These are phyloP conservation scores for Adansonia grandidieri DNA, from an alignment of 441 rosid species.

Conservation along the genomic window DNA sequence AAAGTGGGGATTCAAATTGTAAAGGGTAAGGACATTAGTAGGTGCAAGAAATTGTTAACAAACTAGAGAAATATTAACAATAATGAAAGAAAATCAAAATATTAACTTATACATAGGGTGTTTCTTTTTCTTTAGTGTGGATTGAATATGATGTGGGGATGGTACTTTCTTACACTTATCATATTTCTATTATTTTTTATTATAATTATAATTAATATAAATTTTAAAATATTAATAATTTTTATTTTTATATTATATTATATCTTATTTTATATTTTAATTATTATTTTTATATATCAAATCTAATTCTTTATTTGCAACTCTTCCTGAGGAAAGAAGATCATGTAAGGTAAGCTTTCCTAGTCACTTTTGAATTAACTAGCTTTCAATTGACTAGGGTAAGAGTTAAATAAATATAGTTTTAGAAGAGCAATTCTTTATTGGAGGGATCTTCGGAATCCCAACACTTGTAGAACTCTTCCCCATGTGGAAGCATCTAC, in stretches of 20 bases:
- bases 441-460: no score
- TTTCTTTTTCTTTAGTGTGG: neutral
- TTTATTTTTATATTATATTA: no score
- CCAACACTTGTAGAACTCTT: no score
- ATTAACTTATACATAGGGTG: neutral
- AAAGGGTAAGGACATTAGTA: neutral
- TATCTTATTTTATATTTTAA: no score
- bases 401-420: neutral
- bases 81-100: neutral
- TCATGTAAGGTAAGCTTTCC: constrained; percentile 46
- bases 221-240: no score
- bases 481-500: no score
- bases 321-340: constrained; percentile 23
- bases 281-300: no score
- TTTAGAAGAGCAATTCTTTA: no score
- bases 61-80: neutral
- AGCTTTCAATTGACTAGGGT: neutral
- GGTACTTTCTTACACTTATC: no score
- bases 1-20: neutral
- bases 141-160: neutral
- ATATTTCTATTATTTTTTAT: no score
- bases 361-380: constrained; percentile 39
- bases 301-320: constrained; percentile 25
- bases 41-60: neutral
- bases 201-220: no score